Conservation (phyloP, 192 early-diverging fungal genomes). For the Phycomyces nitens region DNA sequence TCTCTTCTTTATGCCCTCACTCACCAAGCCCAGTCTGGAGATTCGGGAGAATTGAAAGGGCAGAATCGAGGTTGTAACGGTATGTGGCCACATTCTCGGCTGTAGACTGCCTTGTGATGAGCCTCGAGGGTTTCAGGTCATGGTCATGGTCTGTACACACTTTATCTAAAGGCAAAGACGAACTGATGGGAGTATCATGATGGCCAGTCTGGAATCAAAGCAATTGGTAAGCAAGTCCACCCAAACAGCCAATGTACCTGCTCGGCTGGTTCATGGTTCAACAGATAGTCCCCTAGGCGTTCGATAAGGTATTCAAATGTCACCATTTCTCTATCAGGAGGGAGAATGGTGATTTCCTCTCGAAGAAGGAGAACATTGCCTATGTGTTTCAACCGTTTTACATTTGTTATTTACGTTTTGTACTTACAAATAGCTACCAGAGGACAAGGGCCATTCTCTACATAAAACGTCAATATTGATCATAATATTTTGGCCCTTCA, state of each 20-base stretch:
- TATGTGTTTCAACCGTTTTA: slow-evolving; percentile 8
- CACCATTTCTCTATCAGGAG: slow-evolving; percentile 49
- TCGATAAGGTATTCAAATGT: slow-evolving; percentile 66
- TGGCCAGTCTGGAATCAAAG: neutral
- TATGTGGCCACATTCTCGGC: slow-evolving; percentile 34
- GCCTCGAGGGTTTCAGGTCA: neutral
- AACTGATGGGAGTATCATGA: neutral
- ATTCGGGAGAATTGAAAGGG: slow-evolving; percentile 56
- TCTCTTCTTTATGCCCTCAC: too few species aligned
- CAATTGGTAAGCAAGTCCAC: neutral
- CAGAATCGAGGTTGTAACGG: slow-evolving; percentile 52
- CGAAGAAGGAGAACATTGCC: slow-evolving; percentile 79
- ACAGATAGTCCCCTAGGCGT: slow-evolving; percentile 72
- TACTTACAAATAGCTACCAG: slow-evolving; percentile 65
- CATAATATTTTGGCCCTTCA: too few species aligned
- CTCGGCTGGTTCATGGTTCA: slow-evolving; percentile 41
- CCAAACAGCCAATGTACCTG: neutral
- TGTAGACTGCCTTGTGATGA: slow-evolving; percentile 20
- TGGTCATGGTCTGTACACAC: neutral
- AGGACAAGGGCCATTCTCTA: slow-evolving; percentile 91
- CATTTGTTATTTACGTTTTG: neutral
- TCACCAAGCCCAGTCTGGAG: slow-evolving; percentile 51
- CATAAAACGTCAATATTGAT: neutral
- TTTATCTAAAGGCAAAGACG: neutral
- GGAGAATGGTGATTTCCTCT: slow-evolving; percentile 57